phyloP scores from a whole-genome alignment of 1,284 basidiomycete species.

The Cerrena zonata region DNA sequence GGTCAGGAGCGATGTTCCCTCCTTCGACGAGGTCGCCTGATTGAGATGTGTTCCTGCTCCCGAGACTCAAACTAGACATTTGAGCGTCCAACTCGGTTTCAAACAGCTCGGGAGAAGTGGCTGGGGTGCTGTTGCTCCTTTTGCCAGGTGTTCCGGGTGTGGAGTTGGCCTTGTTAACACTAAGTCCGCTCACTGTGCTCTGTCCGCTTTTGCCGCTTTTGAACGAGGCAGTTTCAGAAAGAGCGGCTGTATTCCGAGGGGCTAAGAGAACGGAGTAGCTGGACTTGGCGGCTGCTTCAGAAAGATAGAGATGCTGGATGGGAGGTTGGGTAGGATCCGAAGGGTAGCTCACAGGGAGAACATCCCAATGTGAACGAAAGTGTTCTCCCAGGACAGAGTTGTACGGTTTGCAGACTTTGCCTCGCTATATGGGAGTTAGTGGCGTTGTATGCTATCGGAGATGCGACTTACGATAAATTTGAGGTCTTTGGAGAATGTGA shows the following conservation, averaged over 20 bases:
- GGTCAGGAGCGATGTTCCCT: constrained; percentile 17
- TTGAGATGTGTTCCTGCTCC: constrained; percentile 33
- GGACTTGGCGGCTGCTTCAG: constrained; percentile 27
- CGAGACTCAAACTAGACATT: constrained; percentile 57
- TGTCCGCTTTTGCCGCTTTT: constrained; percentile 48
- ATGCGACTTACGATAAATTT: constrained; percentile 74
- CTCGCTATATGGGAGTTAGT: constrained; percentile 50
- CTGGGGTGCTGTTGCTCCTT: constrained; percentile 35
- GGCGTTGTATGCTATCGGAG: too few relatives aligned
- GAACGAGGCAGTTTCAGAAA: constrained; percentile 51
- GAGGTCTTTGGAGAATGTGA: constrained; percentile 89
- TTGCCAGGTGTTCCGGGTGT: constrained; percentile 36
- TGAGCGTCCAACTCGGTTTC: constrained; percentile 43
- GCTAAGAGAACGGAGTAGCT: constrained; percentile 20
- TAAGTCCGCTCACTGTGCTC: constrained; percentile 52
- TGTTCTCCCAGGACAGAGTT: constrained; percentile 91
- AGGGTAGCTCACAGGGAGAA: constrained; percentile 55
- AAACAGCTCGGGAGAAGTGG: constrained; percentile 47
- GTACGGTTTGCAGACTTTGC: constrained; percentile 92
- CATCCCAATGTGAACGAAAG: constrained; percentile 83
- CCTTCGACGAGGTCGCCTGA: constrained; percentile 20
- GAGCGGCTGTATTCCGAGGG: constrained; percentile 23
- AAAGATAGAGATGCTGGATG: constrained; percentile 41
- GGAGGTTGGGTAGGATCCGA: constrained; percentile 43
- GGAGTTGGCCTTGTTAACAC: constrained; percentile 38